These are phyloP conservation scores for Rubia balearica DNA, from an alignment of 305 asterid species.

Conservation along the genomic window DNA sequence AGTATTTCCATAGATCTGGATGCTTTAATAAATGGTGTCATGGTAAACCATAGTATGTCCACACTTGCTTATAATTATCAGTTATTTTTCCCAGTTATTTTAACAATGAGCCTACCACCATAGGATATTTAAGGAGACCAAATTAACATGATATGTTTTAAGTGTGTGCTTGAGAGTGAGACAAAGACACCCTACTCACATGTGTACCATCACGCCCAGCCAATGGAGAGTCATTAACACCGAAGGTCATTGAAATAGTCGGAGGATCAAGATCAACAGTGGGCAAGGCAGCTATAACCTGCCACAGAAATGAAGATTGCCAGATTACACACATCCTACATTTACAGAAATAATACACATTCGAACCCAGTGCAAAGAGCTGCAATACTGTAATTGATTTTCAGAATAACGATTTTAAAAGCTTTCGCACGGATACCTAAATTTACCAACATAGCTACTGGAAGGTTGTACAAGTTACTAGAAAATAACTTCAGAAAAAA, in stretches of 20 bases:
- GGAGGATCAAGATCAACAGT: conserved; percentile 96
- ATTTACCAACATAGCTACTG: background rate
- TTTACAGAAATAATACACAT: background rate
- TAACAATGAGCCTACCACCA: background rate
- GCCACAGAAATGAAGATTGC: conserved; percentile 17
- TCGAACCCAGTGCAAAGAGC: background rate
- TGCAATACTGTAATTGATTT: background rate
- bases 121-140: background rate
- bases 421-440: background rate
- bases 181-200: conserved; percentile 41
- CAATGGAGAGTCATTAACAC: conserved; percentile 96
- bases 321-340: background rate
- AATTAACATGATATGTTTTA: background rate
- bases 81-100: background rate
- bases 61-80: background rate
- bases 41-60: background rate
- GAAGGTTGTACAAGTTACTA: background rate
- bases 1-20: background rate
- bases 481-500: conserved; percentile 1
- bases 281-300: conserved; percentile 86
- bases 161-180: background rate
- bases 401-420: background rate
- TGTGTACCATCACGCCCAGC: conserved; percentile 95
- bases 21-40: background rate
- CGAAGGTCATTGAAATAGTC: conserved; percentile 96